These are phyloP conservation scores for Sophora flavescens DNA, from an alignment of 306 rosid species.

Conservation along the genomic window DNA sequence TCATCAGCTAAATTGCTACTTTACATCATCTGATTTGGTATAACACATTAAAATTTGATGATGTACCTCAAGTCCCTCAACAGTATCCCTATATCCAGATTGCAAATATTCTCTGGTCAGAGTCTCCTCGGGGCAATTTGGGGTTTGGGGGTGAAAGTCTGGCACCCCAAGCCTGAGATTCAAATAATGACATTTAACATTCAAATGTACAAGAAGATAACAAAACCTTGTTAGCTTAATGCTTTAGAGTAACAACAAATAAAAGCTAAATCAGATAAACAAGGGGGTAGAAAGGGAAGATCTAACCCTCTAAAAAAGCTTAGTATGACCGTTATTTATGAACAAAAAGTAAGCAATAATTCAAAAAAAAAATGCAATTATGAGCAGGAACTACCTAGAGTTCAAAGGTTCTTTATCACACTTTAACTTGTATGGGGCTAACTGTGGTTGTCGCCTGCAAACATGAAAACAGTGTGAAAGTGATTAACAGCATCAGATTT, in stretches of 20 bases:
- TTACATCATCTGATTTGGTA: slow-evolving; percentile 24
- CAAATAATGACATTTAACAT: slow-evolving; percentile 40
- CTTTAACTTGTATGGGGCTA: slow-evolving; percentile 85
- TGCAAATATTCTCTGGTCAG: slow-evolving; percentile 84
- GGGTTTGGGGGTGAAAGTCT: slow-evolving; percentile 85
- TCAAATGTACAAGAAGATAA: slow-evolving; percentile 21
- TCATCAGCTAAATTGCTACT: slow-evolving; percentile 16
- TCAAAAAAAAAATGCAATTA: slow-evolving; percentile 10
- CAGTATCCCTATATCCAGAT: slow-evolving; percentile 86
- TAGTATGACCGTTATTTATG: background rate
- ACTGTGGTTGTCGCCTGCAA: slow-evolving; percentile 80
- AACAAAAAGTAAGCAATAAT: slow-evolving; percentile 7
- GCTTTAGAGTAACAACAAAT: background rate
- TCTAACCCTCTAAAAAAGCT: background rate
- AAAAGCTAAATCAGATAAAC: slow-evolving; percentile 16
- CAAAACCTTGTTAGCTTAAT: slow-evolving; percentile 12
- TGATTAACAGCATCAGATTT: slow-evolving; percentile 23
- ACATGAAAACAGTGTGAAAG: slow-evolving; percentile 41
- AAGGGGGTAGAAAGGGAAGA: slow-evolving; percentile 2
- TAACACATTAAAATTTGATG: slow-evolving; percentile 21
- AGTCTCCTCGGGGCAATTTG: slow-evolving; percentile 95
- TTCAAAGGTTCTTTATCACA: slow-evolving; percentile 89
- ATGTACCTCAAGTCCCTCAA: slow-evolving; percentile 94
- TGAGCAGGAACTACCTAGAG: slow-evolving; percentile 64
- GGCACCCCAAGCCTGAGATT: slow-evolving; percentile 92